Percentiles rank a stretch among this genome's conserved stretches.
phyloP scores from a whole-genome alignment of 345 rosid genomes.

The Dovyalis caffra region DNA sequence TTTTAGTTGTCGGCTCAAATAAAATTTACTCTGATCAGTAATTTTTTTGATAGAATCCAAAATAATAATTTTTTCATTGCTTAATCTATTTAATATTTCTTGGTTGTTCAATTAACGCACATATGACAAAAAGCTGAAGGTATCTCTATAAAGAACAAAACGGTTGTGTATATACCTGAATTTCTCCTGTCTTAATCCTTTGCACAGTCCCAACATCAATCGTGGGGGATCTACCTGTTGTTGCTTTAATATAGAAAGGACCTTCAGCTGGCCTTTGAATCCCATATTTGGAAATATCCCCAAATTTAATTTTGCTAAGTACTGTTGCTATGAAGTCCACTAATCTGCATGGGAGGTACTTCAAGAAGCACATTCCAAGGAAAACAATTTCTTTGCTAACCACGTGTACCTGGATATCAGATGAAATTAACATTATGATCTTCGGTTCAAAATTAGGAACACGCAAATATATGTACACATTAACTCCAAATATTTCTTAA shows the following conservation, averaged over 20 bases:
- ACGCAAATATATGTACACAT: no score
- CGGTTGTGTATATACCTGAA: slow-evolving; percentile 19
- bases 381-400: slow-evolving; percentile 18
- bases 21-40: no score
- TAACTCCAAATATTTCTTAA: no score
- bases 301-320: not conserved
- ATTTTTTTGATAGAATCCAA: no score
- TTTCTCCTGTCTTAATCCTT: slow-evolving; percentile 35
- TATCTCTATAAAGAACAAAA: not conserved
- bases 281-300: slow-evolving; percentile 33
- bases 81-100: no score
- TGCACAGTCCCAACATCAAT: slow-evolving; percentile 52
- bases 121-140: no score
- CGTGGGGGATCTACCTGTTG: slow-evolving; percentile 45
- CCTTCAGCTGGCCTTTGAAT: slow-evolving; percentile 42
- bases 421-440: no score
- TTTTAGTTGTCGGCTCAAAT: no score
- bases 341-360: slow-evolving; percentile 11
- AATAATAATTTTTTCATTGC: no score
- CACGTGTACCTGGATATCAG: slow-evolving; percentile 20
- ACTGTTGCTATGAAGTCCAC: slow-evolving; percentile 19
- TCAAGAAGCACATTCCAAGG: slow-evolving; percentile 25
- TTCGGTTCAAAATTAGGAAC: no score
- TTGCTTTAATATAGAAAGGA: slow-evolving; percentile 36
- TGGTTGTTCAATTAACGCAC: no score